Conservation (phyloP, 1,284 basidiomycete genomes). For the Chalciporus piperatoides region DNA sequence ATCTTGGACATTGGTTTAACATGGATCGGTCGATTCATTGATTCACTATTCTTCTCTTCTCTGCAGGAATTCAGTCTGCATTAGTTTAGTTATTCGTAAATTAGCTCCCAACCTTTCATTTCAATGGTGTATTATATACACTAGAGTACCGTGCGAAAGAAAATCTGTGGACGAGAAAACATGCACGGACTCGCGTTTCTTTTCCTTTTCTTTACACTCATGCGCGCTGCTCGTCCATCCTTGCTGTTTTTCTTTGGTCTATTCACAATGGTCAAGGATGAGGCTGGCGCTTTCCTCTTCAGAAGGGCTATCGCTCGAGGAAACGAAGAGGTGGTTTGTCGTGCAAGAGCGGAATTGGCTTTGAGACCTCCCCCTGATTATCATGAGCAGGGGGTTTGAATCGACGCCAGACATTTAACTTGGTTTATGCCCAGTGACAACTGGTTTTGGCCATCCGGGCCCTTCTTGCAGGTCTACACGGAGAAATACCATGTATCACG, state of each 20-base stretch:
- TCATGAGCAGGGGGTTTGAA: conserved; percentile 1
- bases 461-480: background rate
- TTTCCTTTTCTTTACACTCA: conserved; percentile 8
- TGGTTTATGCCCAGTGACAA: background rate
- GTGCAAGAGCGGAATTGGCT: conserved; percentile 36
- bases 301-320: conserved; percentile 39
- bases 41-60: conserved; percentile 1
- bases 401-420: conserved; percentile 18
- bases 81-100: conserved; percentile 28
- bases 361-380: background rate
- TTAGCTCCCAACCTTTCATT: conserved; percentile 15
- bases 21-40: conserved; percentile 6
- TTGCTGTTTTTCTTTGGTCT: conserved; percentile 32
- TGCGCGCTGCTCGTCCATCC: conserved; percentile 34
- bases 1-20: conserved; percentile 1
- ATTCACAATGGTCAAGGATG: conserved; percentile 15
- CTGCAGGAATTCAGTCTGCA: background rate
- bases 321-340: conserved; percentile 48
- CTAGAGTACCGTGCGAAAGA: conserved; percentile 20
- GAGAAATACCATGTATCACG: too few species aligned
- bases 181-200: background rate
- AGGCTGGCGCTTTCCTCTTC: conserved; percentile 43
- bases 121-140: background rate
- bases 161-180: background rate
- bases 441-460: background rate